Conservation (phyloP, 805 yeast genomes). For the Metschnikowia peoriensis region DNA sequence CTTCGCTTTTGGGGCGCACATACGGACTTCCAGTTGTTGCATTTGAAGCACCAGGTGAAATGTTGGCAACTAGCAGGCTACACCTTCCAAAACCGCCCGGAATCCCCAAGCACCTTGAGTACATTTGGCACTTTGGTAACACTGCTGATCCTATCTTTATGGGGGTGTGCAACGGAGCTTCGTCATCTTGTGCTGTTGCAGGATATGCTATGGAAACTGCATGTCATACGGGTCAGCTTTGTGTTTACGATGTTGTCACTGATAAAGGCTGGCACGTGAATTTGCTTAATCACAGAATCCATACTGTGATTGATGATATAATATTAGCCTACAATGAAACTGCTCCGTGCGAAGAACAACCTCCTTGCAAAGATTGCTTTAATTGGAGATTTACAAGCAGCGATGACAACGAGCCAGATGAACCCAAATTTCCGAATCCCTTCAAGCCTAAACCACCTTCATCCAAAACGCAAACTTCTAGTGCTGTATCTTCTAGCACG, state of each 20-base stretch:
- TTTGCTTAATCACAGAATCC: conserved; percentile 84
- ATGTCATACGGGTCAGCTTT: conserved; percentile 87
- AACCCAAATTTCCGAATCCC: conserved; percentile 39
- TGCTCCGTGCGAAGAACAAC: conserved; percentile 69
- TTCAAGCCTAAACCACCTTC: conserved; percentile 26
- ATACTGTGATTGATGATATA: conserved; percentile 83
- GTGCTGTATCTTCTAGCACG: not conserved
- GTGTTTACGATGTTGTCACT: conserved; percentile 84
- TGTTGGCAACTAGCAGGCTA: conserved; percentile 74
- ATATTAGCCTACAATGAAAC: conserved; percentile 70
- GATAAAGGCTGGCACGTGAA: conserved; percentile 92
- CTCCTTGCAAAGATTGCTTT: conserved; percentile 87
- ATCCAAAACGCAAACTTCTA: conserved; percentile 4
- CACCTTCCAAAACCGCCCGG: conserved; percentile 96
- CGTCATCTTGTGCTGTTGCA: conserved; percentile 82
- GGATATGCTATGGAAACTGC: conserved; percentile 97
- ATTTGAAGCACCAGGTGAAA: conserved; percentile 92
- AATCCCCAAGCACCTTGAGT: conserved; percentile 69
- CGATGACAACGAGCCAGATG: conserved; percentile 39
- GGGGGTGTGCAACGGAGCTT: conserved; percentile 96
- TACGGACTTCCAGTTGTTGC: conserved; percentile 88
- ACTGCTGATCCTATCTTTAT: conserved; percentile 95
- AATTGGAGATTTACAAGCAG: conserved; percentile 77
- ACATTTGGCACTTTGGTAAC: conserved; percentile 93
- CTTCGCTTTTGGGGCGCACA: conserved; percentile 80